Conservation (phyloP, 2,329 filamentous ascomycete species). For the Clonostachys sp. region DNA sequence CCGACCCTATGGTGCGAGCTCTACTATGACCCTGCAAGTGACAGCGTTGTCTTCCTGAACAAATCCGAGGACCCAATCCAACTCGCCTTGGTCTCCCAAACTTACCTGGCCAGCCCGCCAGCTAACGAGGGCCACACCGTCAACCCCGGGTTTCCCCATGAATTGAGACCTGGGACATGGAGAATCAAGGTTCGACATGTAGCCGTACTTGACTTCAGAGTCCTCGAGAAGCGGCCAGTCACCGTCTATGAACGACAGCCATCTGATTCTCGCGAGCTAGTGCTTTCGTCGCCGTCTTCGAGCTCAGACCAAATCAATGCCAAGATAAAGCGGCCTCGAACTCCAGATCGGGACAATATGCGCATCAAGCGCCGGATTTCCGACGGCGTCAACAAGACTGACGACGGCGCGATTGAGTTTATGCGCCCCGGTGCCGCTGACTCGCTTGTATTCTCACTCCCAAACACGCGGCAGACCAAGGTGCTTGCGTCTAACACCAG, state of each 20-base stretch:
- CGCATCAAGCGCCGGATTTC: slow-evolving; percentile 36
- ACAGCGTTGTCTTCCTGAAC: slow-evolving; percentile 53
- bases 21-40: slow-evolving; percentile 55
- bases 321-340: slow-evolving; percentile 46
- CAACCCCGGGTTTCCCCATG: slow-evolving; percentile 37
- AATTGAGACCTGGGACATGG: slow-evolving; percentile 51
- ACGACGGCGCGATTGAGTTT: slow-evolving; percentile 52
- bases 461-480: slow-evolving; percentile 38
- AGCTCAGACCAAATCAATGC: slow-evolving; percentile 32
- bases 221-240: slow-evolving; percentile 49
- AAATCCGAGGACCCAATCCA: slow-evolving; percentile 48
- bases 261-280: not conserved
- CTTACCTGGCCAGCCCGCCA: slow-evolving; percentile 27
- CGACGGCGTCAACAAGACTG: slow-evolving; percentile 19
- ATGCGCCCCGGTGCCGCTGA: slow-evolving; percentile 39
- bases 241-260: slow-evolving; percentile 25
- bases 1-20: slow-evolving; percentile 55
- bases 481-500: slow-evolving; percentile 39
- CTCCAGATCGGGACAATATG: slow-evolving; percentile 34
- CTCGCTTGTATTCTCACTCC: slow-evolving; percentile 46
- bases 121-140: slow-evolving; percentile 37
- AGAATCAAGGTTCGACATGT: slow-evolving; percentile 43
- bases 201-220: slow-evolving; percentile 52
- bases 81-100: slow-evolving; percentile 21
- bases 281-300: slow-evolving; percentile 13